Base-by-base conservation (phyloP, 2,329 filamentous ascomycete genomes). In the Magnaporthiopsis rhizophila region DNA sequence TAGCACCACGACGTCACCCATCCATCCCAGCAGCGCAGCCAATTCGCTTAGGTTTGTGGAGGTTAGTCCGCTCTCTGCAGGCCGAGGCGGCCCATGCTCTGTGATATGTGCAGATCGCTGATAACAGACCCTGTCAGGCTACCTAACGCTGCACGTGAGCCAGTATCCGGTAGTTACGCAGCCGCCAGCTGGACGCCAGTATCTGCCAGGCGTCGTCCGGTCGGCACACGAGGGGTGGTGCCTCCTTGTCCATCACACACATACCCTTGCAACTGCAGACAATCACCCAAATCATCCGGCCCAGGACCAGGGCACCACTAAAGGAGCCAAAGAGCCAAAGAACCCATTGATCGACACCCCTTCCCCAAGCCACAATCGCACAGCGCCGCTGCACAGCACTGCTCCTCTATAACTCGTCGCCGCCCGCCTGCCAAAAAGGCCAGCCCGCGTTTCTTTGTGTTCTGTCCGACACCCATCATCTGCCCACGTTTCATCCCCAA, bases 401-500 rank as follows among this genome's bases (percentile, higher is more conserved):
- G 45, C 45, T 24, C 45, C 45, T 21, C 45, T 53, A 53, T 53
- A 53, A 53, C 45, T 53, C 45, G 45, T 7, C 45, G 21, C 9
- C 45, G 45, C 45, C 45, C 45, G n/a, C 45, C 45, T 50, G 38
- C 38, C 8, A 30, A 30, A 50, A 15, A 50, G 38, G 3, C 38
- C 38, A 11, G 18, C 15, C 5, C 38, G 38, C 38, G 15, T 21
- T 50, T 24, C n/a, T 53, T 53, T 53, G 45, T 53, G 45, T 21
- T 53, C 45, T 53, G 45, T 53, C 45, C 45, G 45, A 53, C 45
- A 9, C 45, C 45, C 45, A 24, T 9, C 45, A 58, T 58, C 53
- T 58, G 34, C 56, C 56, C 61, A 66, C 66, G 67, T 68, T 67
- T 68, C 66, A 66, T 64, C 53, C 62, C 65, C 67, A 65, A 67